Evolutionary conservation across 805 yeast species (phyloP).

Genomic region (Priceomyces medius): DNA sequence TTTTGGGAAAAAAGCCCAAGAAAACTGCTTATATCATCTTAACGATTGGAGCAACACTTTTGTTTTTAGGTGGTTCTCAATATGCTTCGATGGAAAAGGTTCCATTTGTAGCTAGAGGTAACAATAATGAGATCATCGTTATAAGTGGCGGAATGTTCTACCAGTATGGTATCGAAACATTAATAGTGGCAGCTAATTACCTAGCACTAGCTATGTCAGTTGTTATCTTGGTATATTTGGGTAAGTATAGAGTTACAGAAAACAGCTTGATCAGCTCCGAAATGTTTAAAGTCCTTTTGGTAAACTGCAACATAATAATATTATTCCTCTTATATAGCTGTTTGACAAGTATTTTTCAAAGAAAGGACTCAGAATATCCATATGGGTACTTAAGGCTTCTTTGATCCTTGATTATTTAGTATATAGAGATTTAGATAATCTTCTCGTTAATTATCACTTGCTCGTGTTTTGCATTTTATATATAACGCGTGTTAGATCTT

Average conservation of each 20-base stretch:
- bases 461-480: no score
- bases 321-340: constrained; percentile 41
- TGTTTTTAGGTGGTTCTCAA: constrained; percentile 61
- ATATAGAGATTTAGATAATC: background rate
- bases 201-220: constrained; percentile 41
- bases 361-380: constrained; percentile 52
- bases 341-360: constrained; percentile 42
- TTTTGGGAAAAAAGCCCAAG: constrained; percentile 20
- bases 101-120: constrained; percentile 59
- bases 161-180: constrained; percentile 70
- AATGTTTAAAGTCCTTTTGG: constrained; percentile 13
- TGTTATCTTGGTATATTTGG: constrained; percentile 41
- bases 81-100: constrained; percentile 59
- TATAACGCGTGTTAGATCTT: no score
- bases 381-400: constrained; percentile 34
- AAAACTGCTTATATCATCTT: constrained; percentile 22
- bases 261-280: constrained; percentile 19
- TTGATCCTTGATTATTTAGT: constrained; percentile 9
- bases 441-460: background rate
- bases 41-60: constrained; percentile 39
- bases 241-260: constrained; percentile 24
- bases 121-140: constrained; percentile 49
- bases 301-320: constrained; percentile 21
- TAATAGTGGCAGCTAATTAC: constrained; percentile 53
- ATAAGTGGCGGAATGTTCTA: constrained; percentile 64